Conservation (phyloP, 2,329 filamentous ascomycete genomes). For the Arthrobotrys sphaeroides region DNA sequence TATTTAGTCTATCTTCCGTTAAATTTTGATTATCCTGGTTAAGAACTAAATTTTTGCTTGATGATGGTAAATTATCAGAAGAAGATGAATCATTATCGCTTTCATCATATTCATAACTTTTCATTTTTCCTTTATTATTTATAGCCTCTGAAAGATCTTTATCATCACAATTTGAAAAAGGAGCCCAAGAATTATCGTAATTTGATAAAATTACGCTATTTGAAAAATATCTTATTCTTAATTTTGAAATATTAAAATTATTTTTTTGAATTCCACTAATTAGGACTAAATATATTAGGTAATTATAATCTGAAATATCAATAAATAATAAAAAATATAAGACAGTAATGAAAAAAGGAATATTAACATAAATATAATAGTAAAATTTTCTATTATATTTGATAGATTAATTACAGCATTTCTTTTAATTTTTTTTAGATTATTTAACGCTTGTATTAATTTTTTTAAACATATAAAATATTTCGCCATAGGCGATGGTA, state of each 20-base stretch:
- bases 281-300: constrained; percentile 6
- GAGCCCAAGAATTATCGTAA: neutral
- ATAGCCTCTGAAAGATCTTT: neutral
- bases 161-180: constrained; percentile 7
- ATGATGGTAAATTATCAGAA: neutral
- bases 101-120: neutral
- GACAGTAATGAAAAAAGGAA: neutral
- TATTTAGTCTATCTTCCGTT: neutral
- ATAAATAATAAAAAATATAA: neutral
- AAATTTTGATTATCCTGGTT: neutral
- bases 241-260: neutral
- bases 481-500: no score
- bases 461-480: constrained; percentile 24
- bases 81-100: neutral
- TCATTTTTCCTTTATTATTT: constrained; percentile 7
- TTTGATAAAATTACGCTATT: constrained; percentile 1
- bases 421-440: neutral
- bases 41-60: neutral
- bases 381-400: neutral
- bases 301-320: neutral
- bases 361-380: neutral
- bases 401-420: neutral
- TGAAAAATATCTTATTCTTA: constrained; percentile 1
- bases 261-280: neutral
- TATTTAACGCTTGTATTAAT: neutral